Evolutionary conservation across 2,329 filamentous ascomycete genomes (phyloP).

Genomic region (Thelonectria olida): DNA sequence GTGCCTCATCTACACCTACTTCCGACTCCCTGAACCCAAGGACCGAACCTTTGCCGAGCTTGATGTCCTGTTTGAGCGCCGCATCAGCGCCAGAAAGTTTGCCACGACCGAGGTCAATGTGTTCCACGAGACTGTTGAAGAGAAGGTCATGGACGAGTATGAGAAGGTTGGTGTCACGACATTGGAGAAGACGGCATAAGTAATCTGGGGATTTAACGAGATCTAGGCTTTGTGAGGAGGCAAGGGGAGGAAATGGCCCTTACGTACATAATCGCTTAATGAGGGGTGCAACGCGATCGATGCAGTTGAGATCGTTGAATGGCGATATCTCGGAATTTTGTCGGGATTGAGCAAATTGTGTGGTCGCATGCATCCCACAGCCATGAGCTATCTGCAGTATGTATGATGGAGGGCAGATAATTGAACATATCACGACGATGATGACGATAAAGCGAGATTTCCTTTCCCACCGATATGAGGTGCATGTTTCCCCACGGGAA

Average conservation of each 20-base stretch:
- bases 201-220: constrained; percentile 14
- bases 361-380: constrained; percentile 14
- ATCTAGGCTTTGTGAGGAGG: constrained; percentile 10
- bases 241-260: constrained; percentile 6
- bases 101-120: constrained; percentile 65
- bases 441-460: constrained; percentile 11
- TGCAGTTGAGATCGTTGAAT: constrained; percentile 27
- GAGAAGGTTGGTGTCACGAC: constrained; percentile 46
- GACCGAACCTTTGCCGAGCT: constrained; percentile 88
- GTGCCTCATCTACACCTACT: constrained; percentile 78
- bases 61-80: constrained; percentile 82
- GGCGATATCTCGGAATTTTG: constrained; percentile 41
- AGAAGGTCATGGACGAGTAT: constrained; percentile 58
- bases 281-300: constrained; percentile 20
- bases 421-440: constrained; percentile 17
- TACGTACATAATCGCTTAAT: constrained; percentile 1
- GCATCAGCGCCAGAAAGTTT: constrained; percentile 78
- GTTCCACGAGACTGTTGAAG: constrained; percentile 61
- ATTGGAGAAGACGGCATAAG: constrained; percentile 28
- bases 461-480: not conserved
- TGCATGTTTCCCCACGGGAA: constrained; percentile 6
- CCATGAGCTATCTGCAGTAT: constrained; percentile 6
- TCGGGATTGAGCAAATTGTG: constrained; percentile 29
- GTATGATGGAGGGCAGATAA: constrained; percentile 17
- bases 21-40: constrained; percentile 72